These are phyloP conservation scores for Neonectria neomacrospora DNA, from an alignment of 2,329 filamentous ascomycete species.

Conservation along the genomic window DNA sequence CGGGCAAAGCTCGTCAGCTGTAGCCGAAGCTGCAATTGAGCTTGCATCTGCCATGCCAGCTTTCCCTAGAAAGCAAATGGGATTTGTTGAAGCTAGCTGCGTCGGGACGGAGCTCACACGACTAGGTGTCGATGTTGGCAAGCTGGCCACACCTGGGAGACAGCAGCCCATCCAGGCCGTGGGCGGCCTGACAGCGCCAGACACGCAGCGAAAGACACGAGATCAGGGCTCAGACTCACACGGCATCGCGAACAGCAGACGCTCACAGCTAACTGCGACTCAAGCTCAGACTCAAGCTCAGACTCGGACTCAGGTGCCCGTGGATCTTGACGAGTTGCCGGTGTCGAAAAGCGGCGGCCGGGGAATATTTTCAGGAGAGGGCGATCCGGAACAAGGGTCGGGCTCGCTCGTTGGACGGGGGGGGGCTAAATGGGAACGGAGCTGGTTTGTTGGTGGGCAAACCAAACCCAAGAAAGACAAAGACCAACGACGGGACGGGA, in stretches of 20 bases:
- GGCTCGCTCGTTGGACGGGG: conserved; percentile 35
- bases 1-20: conserved; percentile 20
- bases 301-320: conserved; percentile 34
- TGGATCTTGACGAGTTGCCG: conserved; percentile 29
- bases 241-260: conserved; percentile 50
- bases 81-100: conserved; percentile 19
- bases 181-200: conserved; percentile 7
- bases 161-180: conserved; percentile 8
- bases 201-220: conserved; percentile 4
- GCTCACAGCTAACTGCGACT: conserved; percentile 32
- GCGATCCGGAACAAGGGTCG: conserved; percentile 16
- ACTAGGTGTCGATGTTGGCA: conserved; percentile 15
- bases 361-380: conserved; percentile 22
- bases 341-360: conserved; percentile 33
- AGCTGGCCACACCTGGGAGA: conserved; percentile 23
- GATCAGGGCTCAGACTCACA: conserved; percentile 46
- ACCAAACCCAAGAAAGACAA: conserved; percentile 25
- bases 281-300: not conserved
- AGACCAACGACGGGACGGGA: conserved; percentile 14
- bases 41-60: conserved; percentile 21
- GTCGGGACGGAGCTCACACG: conserved; percentile 23
- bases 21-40: conserved; percentile 39
- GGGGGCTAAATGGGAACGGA: conserved; percentile 28
- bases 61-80: conserved; percentile 14
- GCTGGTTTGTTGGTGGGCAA: conserved; percentile 34